Percentiles rank a stretch among this genome's conserved stretches.
These are phyloP conservation scores for Aspergillus sp. DNA, from an alignment of 2,329 filamentous ascomycete genomes.

Conservation along the genomic window DNA sequence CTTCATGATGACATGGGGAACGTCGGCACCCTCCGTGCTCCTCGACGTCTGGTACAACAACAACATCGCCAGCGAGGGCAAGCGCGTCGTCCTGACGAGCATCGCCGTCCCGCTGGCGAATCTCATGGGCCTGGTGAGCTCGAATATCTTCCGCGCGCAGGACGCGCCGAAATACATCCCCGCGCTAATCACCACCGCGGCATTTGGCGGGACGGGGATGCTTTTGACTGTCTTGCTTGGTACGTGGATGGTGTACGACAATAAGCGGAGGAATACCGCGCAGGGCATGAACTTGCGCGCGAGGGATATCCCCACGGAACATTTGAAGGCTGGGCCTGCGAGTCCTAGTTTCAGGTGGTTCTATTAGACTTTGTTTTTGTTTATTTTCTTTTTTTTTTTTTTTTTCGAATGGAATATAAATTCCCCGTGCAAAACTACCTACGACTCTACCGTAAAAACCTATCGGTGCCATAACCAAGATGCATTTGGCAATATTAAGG, in stretches of 20 bases:
- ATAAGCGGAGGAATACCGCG: conserved; percentile 61
- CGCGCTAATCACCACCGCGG: conserved; percentile 62
- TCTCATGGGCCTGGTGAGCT: conserved; percentile 72
- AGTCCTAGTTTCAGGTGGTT: too few relatives aligned
- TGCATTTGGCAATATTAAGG: too few relatives aligned
- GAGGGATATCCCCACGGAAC: conserved; percentile 60
- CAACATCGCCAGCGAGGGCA: conserved; percentile 77
- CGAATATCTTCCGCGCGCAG: conserved; percentile 69
- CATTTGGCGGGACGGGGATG: conserved; percentile 60
- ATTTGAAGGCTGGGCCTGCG: conserved; percentile 58
- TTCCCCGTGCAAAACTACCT: too few relatives aligned
- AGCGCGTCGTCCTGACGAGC: conserved; percentile 70
- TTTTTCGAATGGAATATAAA: too few relatives aligned
- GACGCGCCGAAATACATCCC: conserved; percentile 70
- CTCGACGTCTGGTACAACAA: conserved; percentile 75
- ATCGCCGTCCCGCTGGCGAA: conserved; percentile 78
- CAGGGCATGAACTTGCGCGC: conserved; percentile 62
- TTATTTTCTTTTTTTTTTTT: too few relatives aligned
- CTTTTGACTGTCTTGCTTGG: conserved; percentile 62
- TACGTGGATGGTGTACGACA: conserved; percentile 68
- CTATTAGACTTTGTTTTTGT: too few relatives aligned
- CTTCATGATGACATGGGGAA: conserved; percentile 85
- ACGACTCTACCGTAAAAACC: too few relatives aligned
- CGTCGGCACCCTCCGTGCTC: conserved; percentile 73
- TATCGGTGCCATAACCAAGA: too few relatives aligned